Evolutionary conservation across 129 eudicot species (phyloP), one percentile per base, ranked within the genome.

Genomic region (Silybum marianum): DNA sequence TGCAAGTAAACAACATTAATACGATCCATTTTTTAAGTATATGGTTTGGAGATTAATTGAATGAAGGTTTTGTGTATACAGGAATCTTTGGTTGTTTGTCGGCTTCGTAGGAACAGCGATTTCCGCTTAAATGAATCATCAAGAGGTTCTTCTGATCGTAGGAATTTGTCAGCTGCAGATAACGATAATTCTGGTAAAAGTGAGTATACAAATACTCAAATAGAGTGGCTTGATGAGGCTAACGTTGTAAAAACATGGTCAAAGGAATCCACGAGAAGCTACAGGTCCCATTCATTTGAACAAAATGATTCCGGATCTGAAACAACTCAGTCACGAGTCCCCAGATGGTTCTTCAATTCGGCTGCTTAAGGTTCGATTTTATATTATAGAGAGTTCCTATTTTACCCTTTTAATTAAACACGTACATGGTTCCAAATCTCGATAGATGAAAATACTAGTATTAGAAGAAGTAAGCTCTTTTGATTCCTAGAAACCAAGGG

Each of bases 51-150:
- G 63, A 54, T 54, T 54, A 54, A 16, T 54, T 54, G 3, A 63
- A 28, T 70, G 21, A 65, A 26, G 22, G 34, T 42, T 40, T n/a
- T 30, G 24, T 71, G 44, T n/a, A n/a, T 85, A 28, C 26, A 93
- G 99, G 97, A 95, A 88, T 77, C 94, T n/a, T 18, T 89, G 85
- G 98, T 95, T 34, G 89, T 95, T 38, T 95, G 99, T 73, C 95
- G 99, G 71, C 92, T 95, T 54, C 80, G 92, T 63, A 89, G 83
- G 83, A 95, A 93, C 44, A 58, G 78, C 16, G 99, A 93, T 5
- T 90, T 89, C 77, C 91, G 76, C 28, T 63, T 84, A 54, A 77
- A 78, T 68, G 96, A 85, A 26, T 83, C 74, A 75, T 75, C 87
- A 23, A 85, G 86, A 79, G 85, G 74, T 25, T 66, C 83, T 71